Evolutionary conservation across 2,329 filamentous ascomycete species (phyloP).

Genomic region (Helotiales sp.): DNA sequence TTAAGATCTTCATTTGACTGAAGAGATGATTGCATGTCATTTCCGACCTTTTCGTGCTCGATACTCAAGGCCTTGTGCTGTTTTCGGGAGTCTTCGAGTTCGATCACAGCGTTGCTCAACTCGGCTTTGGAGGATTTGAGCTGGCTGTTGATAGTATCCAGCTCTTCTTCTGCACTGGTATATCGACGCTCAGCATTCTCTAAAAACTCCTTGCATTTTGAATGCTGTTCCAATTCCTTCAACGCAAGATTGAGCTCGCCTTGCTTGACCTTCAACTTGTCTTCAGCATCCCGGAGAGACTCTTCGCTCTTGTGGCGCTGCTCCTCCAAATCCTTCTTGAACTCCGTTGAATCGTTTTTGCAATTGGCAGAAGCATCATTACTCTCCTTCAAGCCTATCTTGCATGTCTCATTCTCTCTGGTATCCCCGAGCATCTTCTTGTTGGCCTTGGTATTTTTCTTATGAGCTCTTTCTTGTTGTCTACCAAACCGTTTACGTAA

Average conservation of each 20-base stretch:
- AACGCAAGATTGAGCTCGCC: not conserved
- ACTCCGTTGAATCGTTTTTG: not conserved
- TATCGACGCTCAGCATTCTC: not conserved
- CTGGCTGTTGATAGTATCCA: not conserved
- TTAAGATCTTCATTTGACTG: too few relatives aligned
- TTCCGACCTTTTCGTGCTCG: too few relatives aligned
- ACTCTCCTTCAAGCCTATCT: too few relatives aligned
- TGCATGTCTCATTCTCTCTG: too few relatives aligned
- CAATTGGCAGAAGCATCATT: not conserved
- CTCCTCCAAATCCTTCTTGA: not conserved
- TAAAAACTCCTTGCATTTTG: not conserved
- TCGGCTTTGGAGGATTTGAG: not conserved
- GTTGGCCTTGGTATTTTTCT: not conserved
- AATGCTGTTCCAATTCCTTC: not conserved
- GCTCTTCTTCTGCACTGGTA: not conserved
- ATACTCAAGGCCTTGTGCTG: too few relatives aligned
- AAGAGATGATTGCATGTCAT: too few relatives aligned
- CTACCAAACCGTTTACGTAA: too few relatives aligned
- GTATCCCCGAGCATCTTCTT: too few relatives aligned
- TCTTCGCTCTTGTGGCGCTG: not conserved
- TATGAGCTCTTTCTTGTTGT: not conserved
- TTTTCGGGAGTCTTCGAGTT: too few relatives aligned
- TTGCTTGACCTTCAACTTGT: not conserved
- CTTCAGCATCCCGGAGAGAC: not conserved
- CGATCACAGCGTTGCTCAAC: too few relatives aligned